Conservation (phyloP, 768 basidiomycete genomes). For the Russula ochroleuca region DNA sequence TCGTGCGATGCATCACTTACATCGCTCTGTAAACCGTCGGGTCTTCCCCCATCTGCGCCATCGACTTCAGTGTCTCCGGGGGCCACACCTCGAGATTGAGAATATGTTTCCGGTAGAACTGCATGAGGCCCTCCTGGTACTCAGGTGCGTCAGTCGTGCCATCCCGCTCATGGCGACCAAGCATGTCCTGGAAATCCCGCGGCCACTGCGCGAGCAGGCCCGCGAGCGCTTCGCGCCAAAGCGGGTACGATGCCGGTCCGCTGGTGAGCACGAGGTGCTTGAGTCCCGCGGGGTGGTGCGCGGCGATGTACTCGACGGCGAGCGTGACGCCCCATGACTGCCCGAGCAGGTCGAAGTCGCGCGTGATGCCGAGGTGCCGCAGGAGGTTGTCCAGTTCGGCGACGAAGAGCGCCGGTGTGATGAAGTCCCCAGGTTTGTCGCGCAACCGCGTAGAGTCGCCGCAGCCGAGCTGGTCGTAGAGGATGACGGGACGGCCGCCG, state of each 20-base stretch:
- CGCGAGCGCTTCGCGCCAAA: constrained; percentile 32
- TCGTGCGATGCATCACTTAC: no score
- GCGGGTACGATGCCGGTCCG: constrained; percentile 32
- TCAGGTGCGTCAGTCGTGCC: constrained; percentile 34
- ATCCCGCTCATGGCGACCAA: constrained; percentile 33
- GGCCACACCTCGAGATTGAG: constrained; percentile 34
- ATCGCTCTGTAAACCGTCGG: constrained; percentile 38
- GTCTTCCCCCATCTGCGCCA: constrained; percentile 34
- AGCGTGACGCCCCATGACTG: constrained; percentile 48
- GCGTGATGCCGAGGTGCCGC: constrained; percentile 42
- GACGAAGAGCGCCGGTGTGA: constrained; percentile 48
- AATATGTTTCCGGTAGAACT: constrained; percentile 33
- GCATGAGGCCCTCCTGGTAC: constrained; percentile 33
- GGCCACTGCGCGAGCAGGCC: constrained; percentile 34
- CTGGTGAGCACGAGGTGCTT: constrained; percentile 34
- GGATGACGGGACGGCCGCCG: background rate
- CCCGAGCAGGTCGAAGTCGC: constrained; percentile 42
- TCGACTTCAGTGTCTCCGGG: constrained; percentile 27
- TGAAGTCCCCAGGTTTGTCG: constrained; percentile 46
- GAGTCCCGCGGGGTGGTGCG: constrained; percentile 34
- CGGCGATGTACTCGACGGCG: constrained; percentile 33
- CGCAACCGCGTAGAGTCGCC: constrained; percentile 52
- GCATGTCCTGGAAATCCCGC: constrained; percentile 33
- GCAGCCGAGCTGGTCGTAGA: constrained; percentile 47
- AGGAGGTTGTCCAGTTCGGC: constrained; percentile 46